Evolutionary conservation across 768 basidiomycete genomes (phyloP), one percentile per base, ranked within the genome.

Genomic region (Paxillus ammoniavirescens): DNA sequence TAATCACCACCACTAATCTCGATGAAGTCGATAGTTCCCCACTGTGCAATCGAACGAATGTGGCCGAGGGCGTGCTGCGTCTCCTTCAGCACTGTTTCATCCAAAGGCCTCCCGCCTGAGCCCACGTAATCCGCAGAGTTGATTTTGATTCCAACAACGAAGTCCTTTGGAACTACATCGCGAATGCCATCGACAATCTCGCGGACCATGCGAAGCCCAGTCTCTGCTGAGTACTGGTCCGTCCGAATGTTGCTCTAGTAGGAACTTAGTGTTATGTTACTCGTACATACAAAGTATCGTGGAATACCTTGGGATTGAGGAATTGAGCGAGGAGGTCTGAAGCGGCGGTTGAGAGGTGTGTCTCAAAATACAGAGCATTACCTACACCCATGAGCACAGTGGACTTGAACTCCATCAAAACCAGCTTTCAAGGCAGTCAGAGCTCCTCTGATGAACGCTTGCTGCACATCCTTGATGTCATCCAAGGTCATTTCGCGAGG

Each of bases 1-100:
- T 95, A 96, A 64, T 87, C 85, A 0, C 93, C 93, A 2, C 93
- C 93, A 51, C 87, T 91, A 54, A 96, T 81, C 68, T 96, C 93
- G 47, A 96, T 82, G 62, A 93, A 88, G 66, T 96, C 93, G 5
- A 95, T 62, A 15, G 72, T 70, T 1, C 77, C 77, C 84, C 90
- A 91, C 37, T 67, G 65, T 0, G 86, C 80, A 28, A 93, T 82
- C 37, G 76, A 65, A 15, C 71, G 67, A 12, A 93, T 73, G 61
- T 93, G 85, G 18, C 76, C 68, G 2, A 92, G 68, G 1, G 86
- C 86, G 23, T 78, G 72, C 63, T 33, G 54, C 28, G 50, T 47
- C 36, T 70, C 65, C 5, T 65, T 61, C 35, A 40, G 36, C 7
- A 54, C 56, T 42, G 74, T 73, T 56, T 73, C 73, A 31, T 71